Conservation (phyloP, 129 eudicot genomes). For the Tagetes patula region DNA sequence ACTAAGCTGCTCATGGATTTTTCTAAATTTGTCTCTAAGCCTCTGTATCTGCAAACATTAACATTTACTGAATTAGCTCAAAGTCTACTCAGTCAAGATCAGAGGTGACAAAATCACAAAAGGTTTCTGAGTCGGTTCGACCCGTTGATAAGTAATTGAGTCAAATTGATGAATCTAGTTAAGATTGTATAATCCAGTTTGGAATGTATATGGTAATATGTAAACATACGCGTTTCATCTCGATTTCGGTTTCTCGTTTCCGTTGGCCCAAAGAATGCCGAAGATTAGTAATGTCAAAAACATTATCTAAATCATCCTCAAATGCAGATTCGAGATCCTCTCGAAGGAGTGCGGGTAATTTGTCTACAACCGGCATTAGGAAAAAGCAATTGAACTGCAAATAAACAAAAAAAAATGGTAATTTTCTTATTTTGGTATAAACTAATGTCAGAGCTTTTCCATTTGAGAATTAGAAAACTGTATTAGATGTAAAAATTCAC, state of each 20-base stretch:
- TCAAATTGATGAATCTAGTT: not conserved
- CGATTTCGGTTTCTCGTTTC: slow-evolving; percentile 79
- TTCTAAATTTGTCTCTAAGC: slow-evolving; percentile 83
- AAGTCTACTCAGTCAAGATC: not conserved
- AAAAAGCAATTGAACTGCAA: slow-evolving; percentile 98
- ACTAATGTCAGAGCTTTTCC: not conserved
- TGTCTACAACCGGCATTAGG: slow-evolving; percentile 96
- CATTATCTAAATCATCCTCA: slow-evolving; percentile 71
- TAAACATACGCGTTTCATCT: slow-evolving; percentile 64
- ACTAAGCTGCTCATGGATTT: slow-evolving; percentile 71
- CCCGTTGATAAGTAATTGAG: not conserved
- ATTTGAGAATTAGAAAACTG: not conserved
- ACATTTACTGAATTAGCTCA: not conserved
- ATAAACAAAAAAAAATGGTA: slow-evolving; percentile 14
- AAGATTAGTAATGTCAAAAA: slow-evolving; percentile 79
- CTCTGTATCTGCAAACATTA: slow-evolving; percentile 63
- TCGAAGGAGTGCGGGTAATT: slow-evolving; percentile 85
- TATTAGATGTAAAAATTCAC: slow-evolving; percentile 31
- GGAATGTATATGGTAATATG: not conserved
- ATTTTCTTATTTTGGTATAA: not conserved
- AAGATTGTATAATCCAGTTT: not conserved
- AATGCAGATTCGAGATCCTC: slow-evolving; percentile 88
- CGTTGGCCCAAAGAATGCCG: slow-evolving; percentile 61
- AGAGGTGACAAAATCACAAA: not conserved
- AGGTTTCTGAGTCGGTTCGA: not conserved